Conservation (phyloP, 2,329 filamentous ascomycete genomes). For the Phyllosticta citriasiana region DNA sequence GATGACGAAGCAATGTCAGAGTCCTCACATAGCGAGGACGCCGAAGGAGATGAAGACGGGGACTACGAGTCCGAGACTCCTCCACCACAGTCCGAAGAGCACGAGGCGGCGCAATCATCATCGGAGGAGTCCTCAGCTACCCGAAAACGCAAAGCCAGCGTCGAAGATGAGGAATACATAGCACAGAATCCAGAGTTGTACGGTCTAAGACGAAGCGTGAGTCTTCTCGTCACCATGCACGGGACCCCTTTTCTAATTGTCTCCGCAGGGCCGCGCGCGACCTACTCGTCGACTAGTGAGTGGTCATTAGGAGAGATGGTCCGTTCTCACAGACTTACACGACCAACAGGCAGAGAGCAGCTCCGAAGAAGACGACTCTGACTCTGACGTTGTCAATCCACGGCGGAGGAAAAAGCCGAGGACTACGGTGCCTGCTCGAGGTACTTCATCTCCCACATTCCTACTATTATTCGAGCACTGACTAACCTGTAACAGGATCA, state of each 20-base stretch:
- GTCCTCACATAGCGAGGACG: constrained; percentile 40
- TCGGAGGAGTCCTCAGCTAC: constrained; percentile 60
- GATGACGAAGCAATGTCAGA: constrained; percentile 36
- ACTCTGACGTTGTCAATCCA: constrained; percentile 60
- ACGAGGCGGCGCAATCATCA: constrained; percentile 53
- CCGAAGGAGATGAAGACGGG: constrained; percentile 43
- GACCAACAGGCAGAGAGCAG: constrained; percentile 47
- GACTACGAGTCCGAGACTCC: constrained; percentile 66
- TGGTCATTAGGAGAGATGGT: constrained; percentile 13
- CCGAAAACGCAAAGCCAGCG: constrained; percentile 54
- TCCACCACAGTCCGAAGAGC: constrained; percentile 28
- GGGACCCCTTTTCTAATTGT: constrained; percentile 23
- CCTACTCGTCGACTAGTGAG: constrained; percentile 51
- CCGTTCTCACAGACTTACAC: constrained; percentile 14
- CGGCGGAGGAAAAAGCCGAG: constrained; percentile 56
- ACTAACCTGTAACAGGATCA: constrained; percentile 43
- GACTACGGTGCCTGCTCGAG: constrained; percentile 52
- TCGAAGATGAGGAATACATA: constrained; percentile 74
- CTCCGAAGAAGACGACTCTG: constrained; percentile 54
- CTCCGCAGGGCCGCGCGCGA: constrained; percentile 47
- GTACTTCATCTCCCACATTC: constrained; percentile 47
- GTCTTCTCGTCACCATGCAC: constrained; percentile 24
- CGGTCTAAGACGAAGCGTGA: constrained; percentile 83
- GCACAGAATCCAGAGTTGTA: constrained; percentile 89
- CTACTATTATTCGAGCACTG: neutral